Evolutionary conservation across 768 basidiomycete species (phyloP).

Genomic region (Dacryopinax primogenitus): DNA sequence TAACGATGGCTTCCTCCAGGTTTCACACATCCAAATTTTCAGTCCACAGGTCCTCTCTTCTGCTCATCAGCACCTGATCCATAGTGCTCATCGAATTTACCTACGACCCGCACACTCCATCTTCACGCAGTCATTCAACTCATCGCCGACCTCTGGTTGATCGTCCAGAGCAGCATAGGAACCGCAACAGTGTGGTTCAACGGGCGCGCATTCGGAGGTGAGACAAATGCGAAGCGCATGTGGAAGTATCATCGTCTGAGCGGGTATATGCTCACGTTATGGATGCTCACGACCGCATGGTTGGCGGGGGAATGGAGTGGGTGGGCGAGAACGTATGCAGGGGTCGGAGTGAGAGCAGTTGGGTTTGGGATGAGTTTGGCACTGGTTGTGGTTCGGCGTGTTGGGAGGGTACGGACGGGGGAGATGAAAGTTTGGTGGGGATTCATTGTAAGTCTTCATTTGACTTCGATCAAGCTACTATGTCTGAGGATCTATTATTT

Average conservation of each 20-base stretch:
- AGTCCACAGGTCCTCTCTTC: constrained; percentile 42
- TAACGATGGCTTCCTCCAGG: constrained; percentile 53
- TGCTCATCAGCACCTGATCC: constrained; percentile 47
- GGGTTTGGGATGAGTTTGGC: constrained; percentile 3
- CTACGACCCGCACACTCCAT: constrained; percentile 44
- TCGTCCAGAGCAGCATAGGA: constrained; percentile 47
- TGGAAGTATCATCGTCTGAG: constrained; percentile 67
- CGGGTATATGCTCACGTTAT: neutral
- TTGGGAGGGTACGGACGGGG: neutral
- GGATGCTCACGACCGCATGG: neutral
- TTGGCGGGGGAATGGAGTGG: neutral
- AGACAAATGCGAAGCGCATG: constrained; percentile 51
- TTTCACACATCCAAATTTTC: constrained; percentile 53
- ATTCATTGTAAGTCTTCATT: no score
- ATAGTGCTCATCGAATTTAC: constrained; percentile 50
- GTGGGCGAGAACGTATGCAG: neutral
- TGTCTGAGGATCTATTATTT: no score
- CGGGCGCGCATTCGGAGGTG: constrained; percentile 59
- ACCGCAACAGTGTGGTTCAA: constrained; percentile 66
- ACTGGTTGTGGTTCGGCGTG: neutral
- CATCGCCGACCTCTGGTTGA: constrained; percentile 47
- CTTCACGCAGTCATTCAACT: constrained; percentile 65
- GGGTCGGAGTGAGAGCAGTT: neutral
- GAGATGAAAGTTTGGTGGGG: neutral
- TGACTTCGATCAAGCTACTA: no score